These are phyloP conservation scores for Xylaria sp. DNA, from an alignment of 2,329 filamentous ascomycete genomes.

Conservation along the genomic window DNA sequence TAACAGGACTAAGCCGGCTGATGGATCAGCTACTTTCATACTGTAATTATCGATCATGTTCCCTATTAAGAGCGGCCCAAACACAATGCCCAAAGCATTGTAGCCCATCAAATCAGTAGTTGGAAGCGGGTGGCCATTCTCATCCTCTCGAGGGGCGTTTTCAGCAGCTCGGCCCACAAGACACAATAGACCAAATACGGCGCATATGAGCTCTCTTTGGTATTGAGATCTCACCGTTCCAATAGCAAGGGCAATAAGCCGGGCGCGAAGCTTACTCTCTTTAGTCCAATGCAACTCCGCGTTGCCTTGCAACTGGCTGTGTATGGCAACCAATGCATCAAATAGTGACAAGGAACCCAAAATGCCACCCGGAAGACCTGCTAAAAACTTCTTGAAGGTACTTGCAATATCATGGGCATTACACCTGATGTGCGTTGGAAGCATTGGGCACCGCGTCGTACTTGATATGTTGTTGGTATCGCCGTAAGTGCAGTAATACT, in stretches of 20 bases:
- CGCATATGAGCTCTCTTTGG: slow-evolving; percentile 72
- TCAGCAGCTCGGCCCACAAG: slow-evolving; percentile 70
- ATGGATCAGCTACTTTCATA: slow-evolving; percentile 58
- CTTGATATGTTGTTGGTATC: slow-evolving; percentile 62
- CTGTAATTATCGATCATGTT: slow-evolving; percentile 65
- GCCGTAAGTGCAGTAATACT: slow-evolving; percentile 69
- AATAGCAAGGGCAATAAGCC: slow-evolving; percentile 73
- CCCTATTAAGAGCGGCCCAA: slow-evolving; percentile 72
- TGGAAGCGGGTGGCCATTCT: slow-evolving; percentile 62
- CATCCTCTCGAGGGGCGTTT: slow-evolving; percentile 62
- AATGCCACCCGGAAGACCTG: slow-evolving; percentile 72
- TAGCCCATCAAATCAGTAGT: slow-evolving; percentile 73
- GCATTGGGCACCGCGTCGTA: slow-evolving; percentile 68
- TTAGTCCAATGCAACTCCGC: slow-evolving; percentile 65
- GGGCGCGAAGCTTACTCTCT: slow-evolving; percentile 67
- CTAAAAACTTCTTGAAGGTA: slow-evolving; percentile 73
- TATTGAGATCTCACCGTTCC: slow-evolving; percentile 68
- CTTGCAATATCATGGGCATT: slow-evolving; percentile 74
- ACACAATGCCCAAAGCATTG: slow-evolving; percentile 69
- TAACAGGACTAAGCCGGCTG: slow-evolving; percentile 56
- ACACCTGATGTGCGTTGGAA: slow-evolving; percentile 69
- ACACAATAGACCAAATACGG: slow-evolving; percentile 73
- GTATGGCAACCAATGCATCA: slow-evolving; percentile 70
- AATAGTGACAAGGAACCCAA: slow-evolving; percentile 71
- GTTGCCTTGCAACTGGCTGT: slow-evolving; percentile 64